Percentiles rank a stretch among this genome's conserved stretches.
These are phyloP conservation scores for Pseudoturritis turrita DNA, from an alignment of 345 rosid genomes.

Conservation along the genomic window DNA sequence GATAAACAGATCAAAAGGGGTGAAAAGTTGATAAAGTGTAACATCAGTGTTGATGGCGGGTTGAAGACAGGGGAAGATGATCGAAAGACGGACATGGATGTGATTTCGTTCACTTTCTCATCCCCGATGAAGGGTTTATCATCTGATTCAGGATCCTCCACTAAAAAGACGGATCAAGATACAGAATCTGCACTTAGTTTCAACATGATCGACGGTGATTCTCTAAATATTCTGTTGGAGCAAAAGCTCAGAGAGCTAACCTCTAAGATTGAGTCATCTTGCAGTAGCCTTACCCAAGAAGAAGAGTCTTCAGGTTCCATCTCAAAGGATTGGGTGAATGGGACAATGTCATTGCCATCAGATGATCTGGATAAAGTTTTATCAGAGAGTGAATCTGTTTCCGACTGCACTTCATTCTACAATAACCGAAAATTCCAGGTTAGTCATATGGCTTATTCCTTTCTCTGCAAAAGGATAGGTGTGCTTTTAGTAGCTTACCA, in stretches of 20 bases:
- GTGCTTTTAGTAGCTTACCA: slow-evolving; percentile 5
- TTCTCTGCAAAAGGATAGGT: neutral
- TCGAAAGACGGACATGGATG: slow-evolving; percentile 54
- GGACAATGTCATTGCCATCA: slow-evolving; percentile 26
- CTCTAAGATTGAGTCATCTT: slow-evolving; percentile 53
- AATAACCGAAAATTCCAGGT: slow-evolving; percentile 54
- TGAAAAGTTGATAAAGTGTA: slow-evolving; percentile 40
- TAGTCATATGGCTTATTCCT: neutral
- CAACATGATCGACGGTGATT: slow-evolving; percentile 44
- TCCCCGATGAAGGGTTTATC: slow-evolving; percentile 59
- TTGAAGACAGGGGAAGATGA: slow-evolving; percentile 27
- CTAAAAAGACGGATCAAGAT: slow-evolving; percentile 17
- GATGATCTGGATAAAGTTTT: slow-evolving; percentile 34
- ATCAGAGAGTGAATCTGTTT: slow-evolving; percentile 31
- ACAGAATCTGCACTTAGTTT: slow-evolving; percentile 14
- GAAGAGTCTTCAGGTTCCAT: slow-evolving; percentile 37
- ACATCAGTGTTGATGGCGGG: slow-evolving; percentile 29
- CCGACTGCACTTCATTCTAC: slow-evolving; percentile 38
- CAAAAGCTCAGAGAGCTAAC: slow-evolving; percentile 73
- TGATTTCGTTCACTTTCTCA: slow-evolving; percentile 88
- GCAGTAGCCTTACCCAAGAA: slow-evolving; percentile 42
- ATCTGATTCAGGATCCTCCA: slow-evolving; percentile 25
- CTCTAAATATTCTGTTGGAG: slow-evolving; percentile 64
- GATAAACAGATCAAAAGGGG: slow-evolving; percentile 34
- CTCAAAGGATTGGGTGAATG: slow-evolving; percentile 34